These are phyloP conservation scores for Pythium grandisporangium DNA, from an alignment of 352 stramenopile species.

Conservation along the genomic window DNA sequence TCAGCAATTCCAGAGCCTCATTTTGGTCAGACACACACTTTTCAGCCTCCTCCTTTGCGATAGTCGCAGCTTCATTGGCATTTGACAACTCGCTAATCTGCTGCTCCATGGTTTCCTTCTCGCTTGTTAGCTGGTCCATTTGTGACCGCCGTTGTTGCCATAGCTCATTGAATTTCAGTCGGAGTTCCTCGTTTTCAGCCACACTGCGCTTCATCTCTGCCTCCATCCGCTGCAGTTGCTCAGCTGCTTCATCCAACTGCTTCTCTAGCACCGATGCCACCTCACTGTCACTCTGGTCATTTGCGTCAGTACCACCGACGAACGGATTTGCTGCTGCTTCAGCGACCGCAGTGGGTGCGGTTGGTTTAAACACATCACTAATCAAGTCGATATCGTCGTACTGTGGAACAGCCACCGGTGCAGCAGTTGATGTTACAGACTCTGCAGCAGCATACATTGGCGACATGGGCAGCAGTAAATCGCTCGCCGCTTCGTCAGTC, in stretches of 20 bases:
- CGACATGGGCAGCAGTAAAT: constrained; percentile 27
- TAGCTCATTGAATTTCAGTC: constrained; percentile 11
- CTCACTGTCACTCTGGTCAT: too few relatives aligned
- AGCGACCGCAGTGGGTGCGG: too few relatives aligned
- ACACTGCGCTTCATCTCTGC: constrained; percentile 17
- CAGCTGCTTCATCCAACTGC: constrained; percentile 31
- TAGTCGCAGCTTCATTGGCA: background rate
- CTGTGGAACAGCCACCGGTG: constrained; percentile 9
- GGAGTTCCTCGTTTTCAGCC: constrained; percentile 15
- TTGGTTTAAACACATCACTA: too few relatives aligned
- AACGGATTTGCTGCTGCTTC: background rate
- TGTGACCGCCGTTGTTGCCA: constrained; percentile 8
- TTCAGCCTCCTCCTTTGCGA: background rate
- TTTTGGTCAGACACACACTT: too few relatives aligned
- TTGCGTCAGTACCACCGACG: too few relatives aligned
- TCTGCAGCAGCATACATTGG: too few relatives aligned
- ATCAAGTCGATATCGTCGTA: constrained; percentile 60
- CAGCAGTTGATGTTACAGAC: background rate
- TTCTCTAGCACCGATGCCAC: constrained; percentile 5
- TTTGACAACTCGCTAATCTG: constrained; percentile 11
- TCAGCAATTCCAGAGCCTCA: background rate
- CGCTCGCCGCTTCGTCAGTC: background rate
- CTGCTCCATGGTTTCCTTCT: constrained; percentile 17
- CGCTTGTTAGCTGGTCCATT: constrained; percentile 2
- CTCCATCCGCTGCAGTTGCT: constrained; percentile 31